Conservation (phyloP, 164 flowering plant genomes). For the Vitis labrusca region DNA sequence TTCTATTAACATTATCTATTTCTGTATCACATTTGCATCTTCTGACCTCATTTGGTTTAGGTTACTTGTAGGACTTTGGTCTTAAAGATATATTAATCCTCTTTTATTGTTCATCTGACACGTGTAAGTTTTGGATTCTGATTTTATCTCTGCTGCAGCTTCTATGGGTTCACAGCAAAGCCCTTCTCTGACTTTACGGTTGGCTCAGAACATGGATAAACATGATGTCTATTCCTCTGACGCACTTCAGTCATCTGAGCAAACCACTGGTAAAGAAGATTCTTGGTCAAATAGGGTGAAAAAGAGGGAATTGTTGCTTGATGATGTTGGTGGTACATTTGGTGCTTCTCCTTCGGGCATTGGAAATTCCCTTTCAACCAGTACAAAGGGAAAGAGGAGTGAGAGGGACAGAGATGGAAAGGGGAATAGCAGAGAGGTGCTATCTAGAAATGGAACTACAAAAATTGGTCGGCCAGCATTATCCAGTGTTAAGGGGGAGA, state of each 20-base stretch:
- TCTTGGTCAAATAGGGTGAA: conserved; percentile 59
- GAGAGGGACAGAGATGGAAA: conserved; percentile 89
- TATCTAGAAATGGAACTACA: conserved; percentile 53
- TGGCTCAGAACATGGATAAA: conserved; percentile 41
- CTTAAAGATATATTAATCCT: neutral
- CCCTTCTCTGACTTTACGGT: conserved; percentile 33
- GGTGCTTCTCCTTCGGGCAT: conserved; percentile 47
- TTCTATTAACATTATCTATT: neutral
- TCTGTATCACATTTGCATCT: neutral
- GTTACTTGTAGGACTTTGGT: neutral
- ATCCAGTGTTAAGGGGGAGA: conserved; percentile 68
- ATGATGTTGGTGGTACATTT: conserved; percentile 62
- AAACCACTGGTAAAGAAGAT: conserved; percentile 46
- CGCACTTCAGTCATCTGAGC: conserved; percentile 40
- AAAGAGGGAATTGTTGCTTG: conserved; percentile 75
- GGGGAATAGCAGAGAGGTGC: conserved; percentile 54
- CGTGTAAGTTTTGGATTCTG: conserved; percentile 4
- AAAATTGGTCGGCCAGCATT: conserved; percentile 66
- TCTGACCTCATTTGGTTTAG: neutral
- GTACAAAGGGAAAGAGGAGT: conserved; percentile 90
- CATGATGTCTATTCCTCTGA: conserved; percentile 38
- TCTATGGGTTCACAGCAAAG: conserved; percentile 47
- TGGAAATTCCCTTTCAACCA: conserved; percentile 57
- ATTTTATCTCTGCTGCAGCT: conserved; percentile 43
- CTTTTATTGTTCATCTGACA: conserved; percentile 2